Percentiles rank a stretch among this genome's conserved stretches.
Evolutionary conservation across 176 grass and related monocot species (phyloP).

Genomic region (Tillandsia fasciculata): DNA sequence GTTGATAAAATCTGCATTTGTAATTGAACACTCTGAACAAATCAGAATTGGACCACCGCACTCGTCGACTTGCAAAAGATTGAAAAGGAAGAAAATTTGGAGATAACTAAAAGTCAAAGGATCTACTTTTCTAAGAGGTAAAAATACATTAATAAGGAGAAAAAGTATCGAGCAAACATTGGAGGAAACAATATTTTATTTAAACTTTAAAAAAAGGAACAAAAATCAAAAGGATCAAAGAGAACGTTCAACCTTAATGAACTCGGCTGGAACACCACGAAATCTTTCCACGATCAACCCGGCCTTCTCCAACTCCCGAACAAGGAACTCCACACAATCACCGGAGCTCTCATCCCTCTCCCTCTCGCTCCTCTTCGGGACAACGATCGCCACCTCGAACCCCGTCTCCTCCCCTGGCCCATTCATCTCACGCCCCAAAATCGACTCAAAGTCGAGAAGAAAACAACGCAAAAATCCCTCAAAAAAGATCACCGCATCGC

Average conservation of each 20-base stretch:
- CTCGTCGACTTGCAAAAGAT: too few species aligned
- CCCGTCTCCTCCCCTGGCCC: conserved; percentile 32
- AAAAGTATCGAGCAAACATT: not conserved
- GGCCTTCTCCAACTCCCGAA: conserved; percentile 8
- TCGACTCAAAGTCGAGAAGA: too few species aligned
- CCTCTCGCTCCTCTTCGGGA: conserved; percentile 10
- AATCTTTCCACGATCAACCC: conserved; percentile 17
- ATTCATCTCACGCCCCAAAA: conserved; percentile 13
- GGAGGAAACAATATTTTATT: not conserved
- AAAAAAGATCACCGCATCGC: not conserved
- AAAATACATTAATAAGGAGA: not conserved
- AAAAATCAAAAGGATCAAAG: not conserved
- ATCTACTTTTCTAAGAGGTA: too few species aligned
- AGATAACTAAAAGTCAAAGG: too few species aligned
- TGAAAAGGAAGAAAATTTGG: too few species aligned
- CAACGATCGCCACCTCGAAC: conserved; percentile 45
- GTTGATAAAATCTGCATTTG: too few species aligned
- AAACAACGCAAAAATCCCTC: not conserved
- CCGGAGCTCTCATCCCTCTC: not conserved
- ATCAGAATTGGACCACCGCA: too few species aligned
- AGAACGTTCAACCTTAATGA: conserved; percentile 8
- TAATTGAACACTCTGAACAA: too few species aligned
- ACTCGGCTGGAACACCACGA: conserved; percentile 12
- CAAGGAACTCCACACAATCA: conserved; percentile 19
- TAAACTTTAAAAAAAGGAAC: not conserved